A percentile compares a stretch with the other conserved stretches of the same genome.
Conservation (phyloP, 108 stramenopile genomes). For the Pseudonitzschia multiseries region DNA sequence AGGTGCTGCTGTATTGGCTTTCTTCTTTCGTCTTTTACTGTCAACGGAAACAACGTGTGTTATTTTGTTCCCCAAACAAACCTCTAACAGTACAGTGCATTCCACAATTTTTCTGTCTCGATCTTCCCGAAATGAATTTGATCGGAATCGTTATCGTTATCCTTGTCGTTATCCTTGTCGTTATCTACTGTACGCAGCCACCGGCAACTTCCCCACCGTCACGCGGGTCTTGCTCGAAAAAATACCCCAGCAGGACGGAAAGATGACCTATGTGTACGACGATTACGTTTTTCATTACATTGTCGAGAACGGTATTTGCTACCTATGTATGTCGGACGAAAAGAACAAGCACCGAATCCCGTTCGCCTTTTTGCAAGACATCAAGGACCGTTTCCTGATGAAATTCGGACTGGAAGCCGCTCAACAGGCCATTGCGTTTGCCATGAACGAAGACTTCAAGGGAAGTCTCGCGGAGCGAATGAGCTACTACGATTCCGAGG, state of each 20-base stretch:
- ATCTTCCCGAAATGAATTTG: background rate
- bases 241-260: constrained; percentile 86
- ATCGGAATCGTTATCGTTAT: background rate
- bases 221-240: constrained; percentile 94
- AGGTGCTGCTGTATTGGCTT: too few species aligned
- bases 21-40: too few species aligned
- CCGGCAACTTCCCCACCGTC: constrained; percentile 98
- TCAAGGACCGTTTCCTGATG: constrained; percentile 76
- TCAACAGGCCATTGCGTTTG: constrained; percentile 91
- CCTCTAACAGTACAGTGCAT: too few species aligned
- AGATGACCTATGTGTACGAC: constrained; percentile 80
- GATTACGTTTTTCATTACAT: constrained; percentile 89
- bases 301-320: constrained; percentile 89
- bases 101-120: background rate
- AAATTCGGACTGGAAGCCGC: constrained; percentile 82
- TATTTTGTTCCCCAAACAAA: too few species aligned
- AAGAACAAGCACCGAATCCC: constrained; percentile 87
- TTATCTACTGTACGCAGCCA: constrained; percentile 43
- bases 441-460: constrained; percentile 91
- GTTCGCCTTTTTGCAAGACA: constrained; percentile 94
- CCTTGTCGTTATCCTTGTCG: too few species aligned
- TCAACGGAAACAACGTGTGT: too few species aligned
- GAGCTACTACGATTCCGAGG: constrained; percentile 89
- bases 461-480: constrained; percentile 75
- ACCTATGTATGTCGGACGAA: constrained; percentile 94